Percentiles rank a stretch among this genome's conserved stretches.
Conservation (phyloP, 2,329 filamentous ascomycete genomes). For the Verticillium albo-atrum region DNA sequence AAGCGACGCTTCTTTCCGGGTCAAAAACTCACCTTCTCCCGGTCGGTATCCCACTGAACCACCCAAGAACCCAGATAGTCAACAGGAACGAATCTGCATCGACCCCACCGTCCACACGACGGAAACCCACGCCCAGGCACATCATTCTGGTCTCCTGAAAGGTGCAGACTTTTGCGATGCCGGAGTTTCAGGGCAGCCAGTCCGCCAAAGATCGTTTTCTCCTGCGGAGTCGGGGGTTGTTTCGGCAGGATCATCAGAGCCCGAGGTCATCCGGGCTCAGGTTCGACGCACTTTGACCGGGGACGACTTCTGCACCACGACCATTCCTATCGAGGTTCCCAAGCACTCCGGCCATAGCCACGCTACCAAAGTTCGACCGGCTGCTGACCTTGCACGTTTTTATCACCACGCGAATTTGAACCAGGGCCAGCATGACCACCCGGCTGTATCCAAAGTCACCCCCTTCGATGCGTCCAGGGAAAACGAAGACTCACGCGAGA, state of each 20-base stretch:
- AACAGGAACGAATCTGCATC: conserved; percentile 6
- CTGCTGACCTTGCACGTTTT: conserved; percentile 11
- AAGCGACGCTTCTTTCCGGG: not conserved
- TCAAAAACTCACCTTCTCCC: not conserved
- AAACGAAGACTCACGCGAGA: not conserved
- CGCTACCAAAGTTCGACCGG: conserved; percentile 20
- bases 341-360: conserved; percentile 15
- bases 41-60: not conserved
- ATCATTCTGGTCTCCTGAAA: conserved; percentile 13
- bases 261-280: conserved; percentile 12
- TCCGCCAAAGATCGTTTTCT: conserved; percentile 1
- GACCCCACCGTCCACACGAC: conserved; percentile 10
- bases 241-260: conserved; percentile 12
- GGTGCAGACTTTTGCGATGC: conserved; percentile 15
- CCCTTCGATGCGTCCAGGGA: conserved; percentile 10
- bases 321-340: conserved; percentile 10
- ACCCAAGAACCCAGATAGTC: not conserved
- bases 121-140: conserved; percentile 7
- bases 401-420: conserved; percentile 2
- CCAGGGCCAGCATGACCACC: conserved; percentile 3
- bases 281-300: conserved; percentile 11
- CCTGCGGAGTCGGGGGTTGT: not conserved
- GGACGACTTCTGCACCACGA: conserved; percentile 8
- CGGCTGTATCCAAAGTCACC: conserved; percentile 15
- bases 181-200: conserved; percentile 9